These are phyloP conservation scores for Aspergillus avenaceus DNA, from an alignment of 495 filamentous ascomycete species.

Conservation along the genomic window DNA sequence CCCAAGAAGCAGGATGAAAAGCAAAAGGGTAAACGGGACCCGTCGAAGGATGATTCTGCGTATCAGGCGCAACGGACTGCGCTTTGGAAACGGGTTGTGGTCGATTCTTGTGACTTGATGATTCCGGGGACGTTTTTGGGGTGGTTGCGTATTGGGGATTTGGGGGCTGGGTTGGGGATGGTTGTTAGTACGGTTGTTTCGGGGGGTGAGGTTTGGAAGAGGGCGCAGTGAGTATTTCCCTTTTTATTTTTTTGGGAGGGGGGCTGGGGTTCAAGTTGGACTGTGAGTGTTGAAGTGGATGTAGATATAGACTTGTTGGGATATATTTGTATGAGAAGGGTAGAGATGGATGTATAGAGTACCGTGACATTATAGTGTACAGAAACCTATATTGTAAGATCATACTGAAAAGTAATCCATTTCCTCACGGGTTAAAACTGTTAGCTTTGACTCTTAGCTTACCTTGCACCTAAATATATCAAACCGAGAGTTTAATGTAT, in stretches of 20 bases:
- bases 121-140: conserved; percentile 51
- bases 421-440: too few relatives aligned
- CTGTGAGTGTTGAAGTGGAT: too few relatives aligned
- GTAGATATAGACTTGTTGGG: too few relatives aligned
- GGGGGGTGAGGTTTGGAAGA: conserved; percentile 54
- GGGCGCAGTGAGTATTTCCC: conserved; percentile 1
- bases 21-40: neutral
- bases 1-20: conserved; percentile 1
- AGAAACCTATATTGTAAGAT: too few relatives aligned
- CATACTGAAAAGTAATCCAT: too few relatives aligned
- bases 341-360: too few relatives aligned
- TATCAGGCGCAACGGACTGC: conserved; percentile 3
- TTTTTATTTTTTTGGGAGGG: conserved; percentile 11
- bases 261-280: too few relatives aligned
- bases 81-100: conserved; percentile 35
- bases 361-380: too few relatives aligned
- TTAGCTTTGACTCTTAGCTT: too few relatives aligned
- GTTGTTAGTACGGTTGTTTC: conserved; percentile 55
- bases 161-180: conserved; percentile 48
- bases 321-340: too few relatives aligned
- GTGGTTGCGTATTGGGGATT: conserved; percentile 45
- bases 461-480: too few relatives aligned
- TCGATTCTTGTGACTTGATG: conserved; percentile 54
- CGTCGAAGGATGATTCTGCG: neutral
- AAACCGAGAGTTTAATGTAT: too few relatives aligned